A percentile compares a stretch with the other conserved stretches of the same genome.
Conservation (phyloP, 257 asterid genomes). For the Euphrasia confusa region DNA sequence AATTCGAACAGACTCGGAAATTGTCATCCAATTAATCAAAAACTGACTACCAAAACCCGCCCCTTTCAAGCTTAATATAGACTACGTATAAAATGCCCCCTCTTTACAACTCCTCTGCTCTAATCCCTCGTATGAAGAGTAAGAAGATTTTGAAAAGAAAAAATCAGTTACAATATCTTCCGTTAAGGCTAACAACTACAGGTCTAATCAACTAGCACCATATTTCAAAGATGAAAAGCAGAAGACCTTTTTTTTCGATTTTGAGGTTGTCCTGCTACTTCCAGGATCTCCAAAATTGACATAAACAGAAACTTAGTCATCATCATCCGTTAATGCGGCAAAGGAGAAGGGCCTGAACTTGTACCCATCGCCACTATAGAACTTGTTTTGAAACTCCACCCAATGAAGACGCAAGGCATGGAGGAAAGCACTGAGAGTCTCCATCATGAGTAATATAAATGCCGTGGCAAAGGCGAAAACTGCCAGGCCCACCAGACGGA, state of each 20-base stretch:
- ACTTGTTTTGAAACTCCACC: constrained; percentile 92
- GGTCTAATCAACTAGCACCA: background rate
- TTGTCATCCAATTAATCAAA: too few relatives aligned
- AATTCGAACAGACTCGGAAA: too few relatives aligned
- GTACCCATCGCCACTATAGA: constrained; percentile 84
- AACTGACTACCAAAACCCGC: too few relatives aligned
- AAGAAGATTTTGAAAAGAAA: background rate
- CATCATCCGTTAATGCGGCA: constrained; percentile 55
- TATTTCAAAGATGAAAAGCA: background rate
- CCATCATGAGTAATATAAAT: constrained; percentile 88
- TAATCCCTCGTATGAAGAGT: background rate
- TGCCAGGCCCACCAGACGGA: constrained; percentile 61
- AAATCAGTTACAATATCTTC: background rate
- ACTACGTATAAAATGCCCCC: constrained; percentile 1
- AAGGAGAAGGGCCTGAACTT: constrained; percentile 81
- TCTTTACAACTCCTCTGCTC: background rate
- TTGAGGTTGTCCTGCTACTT: background rate
- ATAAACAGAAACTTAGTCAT: constrained; percentile 26
- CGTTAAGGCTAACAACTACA: background rate
- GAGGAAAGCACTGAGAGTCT: constrained; percentile 89
- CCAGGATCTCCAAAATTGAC: background rate
- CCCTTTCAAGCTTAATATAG: background rate
- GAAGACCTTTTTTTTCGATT: background rate
- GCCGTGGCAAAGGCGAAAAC: constrained; percentile 90
- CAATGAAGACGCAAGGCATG: constrained; percentile 96